Evolutionary conservation across 768 basidiomycete genomes (phyloP).

Genomic region (Ephemerocybe angulata): DNA sequence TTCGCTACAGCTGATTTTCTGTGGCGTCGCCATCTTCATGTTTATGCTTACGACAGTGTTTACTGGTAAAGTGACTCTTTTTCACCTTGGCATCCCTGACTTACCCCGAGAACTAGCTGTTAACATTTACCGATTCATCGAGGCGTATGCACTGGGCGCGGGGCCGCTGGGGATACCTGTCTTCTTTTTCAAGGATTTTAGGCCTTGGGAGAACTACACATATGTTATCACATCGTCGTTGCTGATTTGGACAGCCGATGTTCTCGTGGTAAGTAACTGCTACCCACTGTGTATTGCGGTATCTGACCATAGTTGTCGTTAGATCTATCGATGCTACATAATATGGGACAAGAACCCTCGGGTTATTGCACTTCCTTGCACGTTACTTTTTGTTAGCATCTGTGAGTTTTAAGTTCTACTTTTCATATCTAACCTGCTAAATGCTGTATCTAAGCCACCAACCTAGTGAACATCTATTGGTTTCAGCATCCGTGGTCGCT

Average conservation of each 20-base stretch:
- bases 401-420: slow-evolving; percentile 15
- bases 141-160: slow-evolving; percentile 18
- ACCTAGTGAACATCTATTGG: slow-evolving; percentile 21
- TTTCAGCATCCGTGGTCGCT: slow-evolving; percentile 15
- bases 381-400: slow-evolving; percentile 18
- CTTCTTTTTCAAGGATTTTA: slow-evolving; percentile 20
- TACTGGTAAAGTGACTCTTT: no score
- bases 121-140: slow-evolving; percentile 20
- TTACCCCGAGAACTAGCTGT: slow-evolving; percentile 10
- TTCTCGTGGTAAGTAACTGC: slow-evolving; percentile 21
- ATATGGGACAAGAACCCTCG: slow-evolving; percentile 22
- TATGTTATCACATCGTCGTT: slow-evolving; percentile 20
- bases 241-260: slow-evolving; percentile 28
- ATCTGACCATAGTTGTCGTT: background rate
- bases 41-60: background rate
- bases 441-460: slow-evolving; percentile 13
- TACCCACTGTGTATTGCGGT: background rate
- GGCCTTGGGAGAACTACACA: slow-evolving; percentile 23
- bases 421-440: background rate
- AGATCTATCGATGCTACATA: slow-evolving; percentile 29
- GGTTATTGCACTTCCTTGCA: slow-evolving; percentile 20
- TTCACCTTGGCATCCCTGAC: no score
- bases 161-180: slow-evolving; percentile 14
- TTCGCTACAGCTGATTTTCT: background rate
- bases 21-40: background rate